A percentile compares a stretch with the other conserved stretches of the same genome.
Conservation (phyloP, 139 green algal genomes). For the Volvox reticuliferus region DNA sequence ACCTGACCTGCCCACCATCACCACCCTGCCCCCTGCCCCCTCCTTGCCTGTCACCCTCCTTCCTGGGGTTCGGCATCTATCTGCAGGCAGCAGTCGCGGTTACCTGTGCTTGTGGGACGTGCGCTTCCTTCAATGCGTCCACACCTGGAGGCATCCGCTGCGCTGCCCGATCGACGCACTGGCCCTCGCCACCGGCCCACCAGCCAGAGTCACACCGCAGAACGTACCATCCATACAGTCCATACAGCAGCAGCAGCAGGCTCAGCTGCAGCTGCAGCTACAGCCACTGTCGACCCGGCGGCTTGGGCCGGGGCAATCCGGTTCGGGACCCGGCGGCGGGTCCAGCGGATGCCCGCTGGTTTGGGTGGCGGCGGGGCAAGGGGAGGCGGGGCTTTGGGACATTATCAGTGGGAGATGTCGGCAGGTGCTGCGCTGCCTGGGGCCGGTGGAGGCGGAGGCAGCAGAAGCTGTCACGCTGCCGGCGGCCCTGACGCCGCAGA, state of each 20-base stretch:
- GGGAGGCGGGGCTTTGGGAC: conserved; percentile 90
- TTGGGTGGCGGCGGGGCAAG: conserved; percentile 76
- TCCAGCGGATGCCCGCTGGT: conserved; percentile 70
- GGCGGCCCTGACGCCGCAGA: conserved; percentile 51
- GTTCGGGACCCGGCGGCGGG: background rate
- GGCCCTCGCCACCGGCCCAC: conserved; percentile 63
- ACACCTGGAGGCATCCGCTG: conserved; percentile 66
- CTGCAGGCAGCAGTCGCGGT: conserved; percentile 71
- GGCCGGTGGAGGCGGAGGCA: conserved; percentile 41
- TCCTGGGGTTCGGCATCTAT: background rate
- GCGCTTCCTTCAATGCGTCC: conserved; percentile 75
- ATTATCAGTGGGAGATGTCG: conserved; percentile 58
- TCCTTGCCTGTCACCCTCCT: background rate
- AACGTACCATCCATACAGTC: no score
- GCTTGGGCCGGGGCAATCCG: background rate
- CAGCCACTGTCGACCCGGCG: background rate
- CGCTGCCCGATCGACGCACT: conserved; percentile 66
- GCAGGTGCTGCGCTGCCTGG: conserved; percentile 62
- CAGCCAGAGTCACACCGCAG: conserved; percentile 44
- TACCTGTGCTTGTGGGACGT: conserved; percentile 85
- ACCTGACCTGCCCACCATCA: no score
- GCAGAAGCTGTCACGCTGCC: conserved; percentile 38
- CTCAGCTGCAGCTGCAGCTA: background rate
- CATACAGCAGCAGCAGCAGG: background rate
- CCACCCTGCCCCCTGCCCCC: no score